Base-by-base conservation (phyloP, 1,284 basidiomycete species). In the Cystobasidium sp. region DNA sequence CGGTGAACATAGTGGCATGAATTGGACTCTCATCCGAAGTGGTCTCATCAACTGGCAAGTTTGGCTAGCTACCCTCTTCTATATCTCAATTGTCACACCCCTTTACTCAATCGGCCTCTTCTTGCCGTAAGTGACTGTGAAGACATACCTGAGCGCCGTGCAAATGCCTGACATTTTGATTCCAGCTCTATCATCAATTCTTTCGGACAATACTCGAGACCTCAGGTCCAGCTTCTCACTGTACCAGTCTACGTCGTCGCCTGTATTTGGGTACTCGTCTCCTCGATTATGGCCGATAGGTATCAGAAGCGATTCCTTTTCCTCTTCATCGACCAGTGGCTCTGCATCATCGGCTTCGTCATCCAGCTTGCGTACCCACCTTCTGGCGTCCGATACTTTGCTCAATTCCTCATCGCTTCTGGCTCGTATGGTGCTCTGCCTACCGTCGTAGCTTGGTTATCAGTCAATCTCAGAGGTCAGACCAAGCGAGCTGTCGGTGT, bases 1-100 rank as follows among this genome's bases (percentile, higher is more conserved):
- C 9, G 79, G 79, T 12, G 79, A 80, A 55, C 75, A 76, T 16
- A 75, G 74, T n/a, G 58, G 74, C 6, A 62, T 79, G 24, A 70
- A 65, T 20, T 75, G 72, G 71, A 71, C 22, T 6, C 75, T 90
- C 78, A 78, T 90, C 41, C 81, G 83, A 80, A 83, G 85, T 22
- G 88, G 88, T 0, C 77, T 90, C 37, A 78, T 78, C 0, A 89
- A 90, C 78, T 91, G 89, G 89, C 89, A 91, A 82, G 84, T 88
- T 14, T 88, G 86, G 84, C 64, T 88, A 3, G 86, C 87, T 68
- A 85, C 87, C n/a, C 77, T 88, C 63, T 84, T 88, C 16, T 89
- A 88, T 78, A 85, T 89, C 82, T 87, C 87, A 0, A 81, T 90
- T 56, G 81, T 88, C 58, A 84, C 81, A 2, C n/a, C 31, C 84